Evolutionary conservation across 225 moss, liverwort and hornwort species (phyloP).

Genomic region (Pleurozium schreberi): DNA sequence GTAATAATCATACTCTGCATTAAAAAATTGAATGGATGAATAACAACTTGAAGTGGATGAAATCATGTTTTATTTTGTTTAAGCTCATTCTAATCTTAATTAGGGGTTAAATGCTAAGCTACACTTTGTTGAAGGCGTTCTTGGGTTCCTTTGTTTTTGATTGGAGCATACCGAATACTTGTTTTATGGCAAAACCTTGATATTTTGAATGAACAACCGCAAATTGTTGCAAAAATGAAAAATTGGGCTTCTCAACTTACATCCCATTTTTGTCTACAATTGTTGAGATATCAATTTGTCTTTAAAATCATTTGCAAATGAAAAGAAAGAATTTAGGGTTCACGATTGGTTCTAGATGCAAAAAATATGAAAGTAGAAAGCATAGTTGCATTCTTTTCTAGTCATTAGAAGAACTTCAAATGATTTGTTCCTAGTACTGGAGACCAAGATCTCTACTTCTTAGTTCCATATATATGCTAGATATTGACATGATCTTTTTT

Average conservation of each 20-base stretch:
- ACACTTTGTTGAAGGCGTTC: accelerated
- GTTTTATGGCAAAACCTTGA: background rate
- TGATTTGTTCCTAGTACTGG: background rate
- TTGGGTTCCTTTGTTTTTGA: background rate
- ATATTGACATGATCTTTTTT: background rate
- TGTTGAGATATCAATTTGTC: too few species aligned
- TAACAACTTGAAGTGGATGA: background rate
- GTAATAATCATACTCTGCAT: background rate
- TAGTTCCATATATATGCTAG: background rate
- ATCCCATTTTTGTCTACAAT: too few species aligned
- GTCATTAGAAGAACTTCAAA: background rate
- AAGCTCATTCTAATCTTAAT: accelerated
- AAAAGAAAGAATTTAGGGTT: background rate
- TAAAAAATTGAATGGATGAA: background rate
- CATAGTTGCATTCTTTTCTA: background rate
- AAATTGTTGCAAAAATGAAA: background rate
- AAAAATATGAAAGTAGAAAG: background rate
- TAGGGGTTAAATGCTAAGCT: background rate
- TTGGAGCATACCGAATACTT: too few species aligned
- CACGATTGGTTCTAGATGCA: background rate
- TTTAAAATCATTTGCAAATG: background rate
- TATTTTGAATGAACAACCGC: background rate
- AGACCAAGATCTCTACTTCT: too few species aligned
- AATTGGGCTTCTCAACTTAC: too few species aligned
- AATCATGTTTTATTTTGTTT: accelerated